phyloP scores from a whole-genome alignment of 2,329 filamentous ascomycete genomes.

The Curvularia spicifera region DNA sequence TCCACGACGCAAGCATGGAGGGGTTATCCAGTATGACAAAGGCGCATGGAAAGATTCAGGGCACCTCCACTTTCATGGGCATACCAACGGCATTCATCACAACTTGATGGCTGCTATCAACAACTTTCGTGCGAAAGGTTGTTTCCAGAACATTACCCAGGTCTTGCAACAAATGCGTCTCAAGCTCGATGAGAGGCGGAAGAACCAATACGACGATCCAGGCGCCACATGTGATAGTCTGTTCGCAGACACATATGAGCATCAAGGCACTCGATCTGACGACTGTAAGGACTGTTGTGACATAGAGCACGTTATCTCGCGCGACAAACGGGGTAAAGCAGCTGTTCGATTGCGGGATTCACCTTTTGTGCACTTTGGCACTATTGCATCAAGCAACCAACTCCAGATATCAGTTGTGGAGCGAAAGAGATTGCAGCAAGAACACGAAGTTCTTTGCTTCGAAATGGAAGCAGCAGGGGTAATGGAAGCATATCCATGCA shows the following conservation, averaged over 20 bases:
- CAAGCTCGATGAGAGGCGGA: constrained; percentile 10
- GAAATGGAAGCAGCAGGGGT: constrained; percentile 33
- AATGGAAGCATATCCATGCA: constrained; percentile 20
- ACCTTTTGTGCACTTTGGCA: constrained; percentile 26
- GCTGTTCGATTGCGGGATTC: constrained; percentile 14
- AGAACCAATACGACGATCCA: constrained; percentile 17
- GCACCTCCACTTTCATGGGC: constrained; percentile 14
- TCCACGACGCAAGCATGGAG: constrained; percentile 23
- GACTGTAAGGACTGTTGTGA: constrained; percentile 20
- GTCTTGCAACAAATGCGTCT: not conserved
- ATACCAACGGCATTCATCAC: constrained; percentile 17
- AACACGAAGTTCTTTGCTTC: constrained; percentile 27
- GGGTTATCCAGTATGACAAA: constrained; percentile 30
- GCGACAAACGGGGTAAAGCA: constrained; percentile 8
- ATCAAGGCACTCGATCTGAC: constrained; percentile 13
- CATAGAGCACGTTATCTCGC: constrained; percentile 5
- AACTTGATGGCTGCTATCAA: constrained; percentile 16
- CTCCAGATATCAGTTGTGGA: constrained; percentile 20
- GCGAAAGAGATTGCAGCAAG: constrained; percentile 21
- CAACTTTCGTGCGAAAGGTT: constrained; percentile 13
- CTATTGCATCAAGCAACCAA: constrained; percentile 29
- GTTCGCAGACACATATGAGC: constrained; percentile 15
- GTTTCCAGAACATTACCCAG: not conserved
- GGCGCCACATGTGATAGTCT: constrained; percentile 16
- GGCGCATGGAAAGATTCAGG: constrained; percentile 22